Conservation (phyloP, 257 asterid genomes). For the Capsicum rhomboideum region DNA sequence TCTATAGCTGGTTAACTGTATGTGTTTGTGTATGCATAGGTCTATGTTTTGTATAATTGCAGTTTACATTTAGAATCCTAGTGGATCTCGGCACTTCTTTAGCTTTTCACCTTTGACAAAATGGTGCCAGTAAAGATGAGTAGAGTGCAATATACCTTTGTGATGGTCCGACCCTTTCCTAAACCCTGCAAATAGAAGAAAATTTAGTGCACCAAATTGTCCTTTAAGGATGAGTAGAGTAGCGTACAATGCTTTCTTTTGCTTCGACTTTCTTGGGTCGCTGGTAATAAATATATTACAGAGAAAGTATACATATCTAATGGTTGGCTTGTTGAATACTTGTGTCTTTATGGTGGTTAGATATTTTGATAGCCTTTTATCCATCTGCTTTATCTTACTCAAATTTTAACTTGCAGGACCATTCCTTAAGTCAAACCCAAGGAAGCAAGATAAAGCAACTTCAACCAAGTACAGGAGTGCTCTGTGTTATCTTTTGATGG, state of each 20-base stretch:
- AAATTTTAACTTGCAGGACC: slow-evolving; percentile 28
- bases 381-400: neutral
- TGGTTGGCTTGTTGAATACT: no score
- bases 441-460: slow-evolving; percentile 31
- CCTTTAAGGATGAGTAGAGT: no score
- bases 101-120: neutral
- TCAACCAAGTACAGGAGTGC: slow-evolving; percentile 28
- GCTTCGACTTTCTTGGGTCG: neutral
- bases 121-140: neutral
- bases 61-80: neutral
- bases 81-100: neutral
- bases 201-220: no score
- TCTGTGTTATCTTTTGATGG: neutral
- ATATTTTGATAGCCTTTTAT: no score
- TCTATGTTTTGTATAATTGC: neutral
- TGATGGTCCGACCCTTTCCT: no score
- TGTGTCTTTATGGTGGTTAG: no score
- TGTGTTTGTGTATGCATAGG: neutral
- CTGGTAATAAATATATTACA: neutral
- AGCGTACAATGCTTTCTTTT: neutral
- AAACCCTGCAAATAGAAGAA: no score
- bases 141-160: no score
- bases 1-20: neutral
- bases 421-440: slow-evolving; percentile 32
- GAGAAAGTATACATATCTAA: neutral